These are phyloP conservation scores for Talaromyces wortmannii DNA, from an alignment of 495 filamentous ascomycete genomes.

Conservation along the genomic window DNA sequence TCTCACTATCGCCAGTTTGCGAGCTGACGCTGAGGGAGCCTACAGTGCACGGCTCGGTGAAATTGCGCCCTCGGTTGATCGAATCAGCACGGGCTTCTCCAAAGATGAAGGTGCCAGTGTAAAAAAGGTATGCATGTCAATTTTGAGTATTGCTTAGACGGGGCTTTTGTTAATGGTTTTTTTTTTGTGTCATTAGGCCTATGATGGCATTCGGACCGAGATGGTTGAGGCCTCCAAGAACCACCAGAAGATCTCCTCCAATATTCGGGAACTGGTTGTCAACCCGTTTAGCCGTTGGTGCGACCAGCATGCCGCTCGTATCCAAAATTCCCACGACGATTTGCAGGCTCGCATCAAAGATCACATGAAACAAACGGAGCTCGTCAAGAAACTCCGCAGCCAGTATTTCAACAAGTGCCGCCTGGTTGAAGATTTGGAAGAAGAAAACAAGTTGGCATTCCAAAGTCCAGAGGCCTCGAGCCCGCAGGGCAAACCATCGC, in stretches of 20 bases:
- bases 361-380: constrained; percentile 85
- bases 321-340: constrained; percentile 90
- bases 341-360: constrained; percentile 82
- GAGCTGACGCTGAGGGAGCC: constrained; percentile 89
- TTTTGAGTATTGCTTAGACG: too few species aligned
- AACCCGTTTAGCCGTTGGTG: constrained; percentile 92
- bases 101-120: constrained; percentile 96
- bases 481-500: constrained; percentile 41
- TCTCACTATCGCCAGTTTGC: constrained; percentile 82
- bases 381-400: constrained; percentile 85
- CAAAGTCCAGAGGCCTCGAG: constrained; percentile 64
- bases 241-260: constrained; percentile 91
- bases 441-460: constrained; percentile 97
- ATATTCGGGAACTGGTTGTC: constrained; percentile 92
- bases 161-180: neutral
- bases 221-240: constrained; percentile 89
- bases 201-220: constrained; percentile 88
- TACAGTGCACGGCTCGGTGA: constrained; percentile 78
- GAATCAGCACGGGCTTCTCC: constrained; percentile 66
- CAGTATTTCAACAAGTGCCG: constrained; percentile 99
- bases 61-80: constrained; percentile 78
- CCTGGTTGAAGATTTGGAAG: constrained; percentile 89
- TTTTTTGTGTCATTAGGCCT: constrained; percentile 54
- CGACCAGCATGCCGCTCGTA: constrained; percentile 83
- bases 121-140: constrained; percentile 58